These are phyloP conservation scores for Tulasnella sp. DNA, from an alignment of 768 basidiomycete species.

Conservation along the genomic window DNA sequence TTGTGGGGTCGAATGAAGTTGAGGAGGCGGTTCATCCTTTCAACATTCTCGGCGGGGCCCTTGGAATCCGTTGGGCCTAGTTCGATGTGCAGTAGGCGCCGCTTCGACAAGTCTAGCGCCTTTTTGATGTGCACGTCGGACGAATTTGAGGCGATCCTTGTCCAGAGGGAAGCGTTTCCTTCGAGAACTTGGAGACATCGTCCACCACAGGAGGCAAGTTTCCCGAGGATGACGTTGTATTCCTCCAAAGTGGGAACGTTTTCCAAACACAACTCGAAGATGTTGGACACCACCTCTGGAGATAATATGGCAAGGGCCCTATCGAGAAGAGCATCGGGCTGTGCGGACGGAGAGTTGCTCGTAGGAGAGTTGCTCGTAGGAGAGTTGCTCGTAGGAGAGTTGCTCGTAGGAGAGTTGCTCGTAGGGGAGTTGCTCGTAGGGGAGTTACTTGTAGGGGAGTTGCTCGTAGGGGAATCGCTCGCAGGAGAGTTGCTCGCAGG, in stretches of 20 bases:
- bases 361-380: background rate
- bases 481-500: too few relatives aligned
- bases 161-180: background rate
- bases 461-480: too few relatives aligned
- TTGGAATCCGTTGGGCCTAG: background rate
- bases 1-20: background rate
- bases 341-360: background rate
- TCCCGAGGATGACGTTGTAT: background rate
- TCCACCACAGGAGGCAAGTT: background rate
- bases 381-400: too few relatives aligned
- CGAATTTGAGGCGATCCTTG: background rate
- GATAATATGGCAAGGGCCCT: background rate
- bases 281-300: background rate
- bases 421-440: too few relatives aligned
- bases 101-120: background rate
- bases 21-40: background rate
- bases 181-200: background rate
- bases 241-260: background rate
- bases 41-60: background rate
- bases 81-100: background rate
- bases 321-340: background rate
- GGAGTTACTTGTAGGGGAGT: too few relatives aligned
- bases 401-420: too few relatives aligned
- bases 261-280: background rate
- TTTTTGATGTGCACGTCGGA: background rate